These are phyloP conservation scores for Synchytrium microbalum DNA, from an alignment of 371 early-diverging fungal genomes.

Conservation along the genomic window DNA sequence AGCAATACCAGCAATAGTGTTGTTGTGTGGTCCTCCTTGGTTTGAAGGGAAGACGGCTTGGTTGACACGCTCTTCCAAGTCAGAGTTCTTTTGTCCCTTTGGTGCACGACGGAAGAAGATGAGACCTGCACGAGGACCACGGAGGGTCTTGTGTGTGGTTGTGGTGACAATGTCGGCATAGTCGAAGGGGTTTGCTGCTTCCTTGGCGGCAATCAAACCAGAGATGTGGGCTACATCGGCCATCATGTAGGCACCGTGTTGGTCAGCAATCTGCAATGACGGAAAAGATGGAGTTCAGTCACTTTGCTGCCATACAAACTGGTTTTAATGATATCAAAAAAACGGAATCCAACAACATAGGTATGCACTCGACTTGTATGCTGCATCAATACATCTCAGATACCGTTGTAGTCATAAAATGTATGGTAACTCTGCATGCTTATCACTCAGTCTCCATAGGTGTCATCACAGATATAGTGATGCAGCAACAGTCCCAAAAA, in stretches of 20 bases:
- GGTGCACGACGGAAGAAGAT: slow-evolving; percentile 93
- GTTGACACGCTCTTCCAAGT: slow-evolving; percentile 90
- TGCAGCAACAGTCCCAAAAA: not conserved
- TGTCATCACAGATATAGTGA: slow-evolving; percentile 15
- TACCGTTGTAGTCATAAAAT: slow-evolving; percentile 25
- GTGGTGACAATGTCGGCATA: slow-evolving; percentile 98
- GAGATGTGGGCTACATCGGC: slow-evolving; percentile 72
- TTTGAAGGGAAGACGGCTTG: slow-evolving; percentile 98
- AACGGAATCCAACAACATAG: not conserved
- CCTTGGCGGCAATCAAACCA: slow-evolving; percentile 85
- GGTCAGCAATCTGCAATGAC: slow-evolving; percentile 70
- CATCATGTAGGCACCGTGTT: slow-evolving; percentile 88
- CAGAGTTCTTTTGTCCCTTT: slow-evolving; percentile 53
- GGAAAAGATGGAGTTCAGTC: not conserved
- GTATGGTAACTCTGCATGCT: slow-evolving; percentile 10
- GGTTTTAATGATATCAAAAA: no score
- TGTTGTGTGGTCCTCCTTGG: slow-evolving; percentile 99
- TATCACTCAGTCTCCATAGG: not conserved
- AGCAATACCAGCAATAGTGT: slow-evolving; percentile 96
- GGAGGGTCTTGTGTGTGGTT: slow-evolving; percentile 97
- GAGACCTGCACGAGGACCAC: slow-evolving; percentile 96
- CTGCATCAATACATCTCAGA: slow-evolving; percentile 12
- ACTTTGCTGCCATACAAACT: not conserved
- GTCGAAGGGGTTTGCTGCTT: slow-evolving; percentile 85
- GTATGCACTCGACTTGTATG: not conserved